Evolutionary conservation across 345 rosid species (phyloP).

Genomic region (Sonneratia alba): DNA sequence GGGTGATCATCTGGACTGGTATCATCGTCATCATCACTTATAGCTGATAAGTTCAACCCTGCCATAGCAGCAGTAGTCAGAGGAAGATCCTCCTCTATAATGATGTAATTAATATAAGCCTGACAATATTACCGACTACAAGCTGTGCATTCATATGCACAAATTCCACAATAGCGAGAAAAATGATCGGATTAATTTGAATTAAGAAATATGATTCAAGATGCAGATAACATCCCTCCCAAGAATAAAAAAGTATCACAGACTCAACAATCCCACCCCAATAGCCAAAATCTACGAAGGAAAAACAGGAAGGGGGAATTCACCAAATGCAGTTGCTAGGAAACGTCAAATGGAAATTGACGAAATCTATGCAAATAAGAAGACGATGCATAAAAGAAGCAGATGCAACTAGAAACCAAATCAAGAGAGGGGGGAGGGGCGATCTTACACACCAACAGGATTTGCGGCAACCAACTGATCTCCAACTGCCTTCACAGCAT

Average conservation of each 20-base stretch:
- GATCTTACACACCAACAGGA: slow-evolving; percentile 58
- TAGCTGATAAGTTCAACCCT: slow-evolving; percentile 57
- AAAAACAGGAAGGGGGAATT: too few species aligned
- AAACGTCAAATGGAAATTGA: neutral
- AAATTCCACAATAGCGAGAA: neutral
- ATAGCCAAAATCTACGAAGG: neutral
- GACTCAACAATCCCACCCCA: neutral
- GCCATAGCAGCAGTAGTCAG: slow-evolving; percentile 65
- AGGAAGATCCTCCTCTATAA: slow-evolving; percentile 90
- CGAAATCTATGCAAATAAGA: neutral
- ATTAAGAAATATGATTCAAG: neutral
- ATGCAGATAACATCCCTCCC: neutral
- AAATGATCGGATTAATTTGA: neutral
- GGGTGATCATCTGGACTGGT: slow-evolving; percentile 45
- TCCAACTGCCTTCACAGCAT: slow-evolving; percentile 72
- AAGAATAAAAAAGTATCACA: neutral
- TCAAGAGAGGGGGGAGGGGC: neutral
- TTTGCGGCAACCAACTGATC: slow-evolving; percentile 78
- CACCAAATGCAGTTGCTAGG: neutral
- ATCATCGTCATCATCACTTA: slow-evolving; percentile 71
- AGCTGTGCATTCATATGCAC: slow-evolving; percentile 55
- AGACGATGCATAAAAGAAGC: neutral
- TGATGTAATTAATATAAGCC: slow-evolving; percentile 86
- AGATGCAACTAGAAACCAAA: neutral
- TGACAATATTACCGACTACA: slow-evolving; percentile 91